phyloP scores from a whole-genome alignment of 495 filamentous ascomycete genomes.

The Daldinia childiae region DNA sequence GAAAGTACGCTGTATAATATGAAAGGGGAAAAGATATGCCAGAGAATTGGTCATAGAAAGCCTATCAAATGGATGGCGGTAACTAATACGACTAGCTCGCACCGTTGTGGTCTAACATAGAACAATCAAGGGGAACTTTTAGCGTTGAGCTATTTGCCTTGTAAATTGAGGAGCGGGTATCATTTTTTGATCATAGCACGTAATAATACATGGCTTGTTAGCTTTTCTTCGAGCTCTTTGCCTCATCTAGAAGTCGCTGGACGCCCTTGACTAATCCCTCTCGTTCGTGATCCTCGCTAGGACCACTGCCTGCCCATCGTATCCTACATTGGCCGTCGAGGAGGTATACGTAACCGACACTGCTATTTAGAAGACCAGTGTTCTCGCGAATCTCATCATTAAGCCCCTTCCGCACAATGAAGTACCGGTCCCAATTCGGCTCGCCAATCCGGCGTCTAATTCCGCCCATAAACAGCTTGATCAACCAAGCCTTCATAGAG shows the following conservation, averaged over 20 bases:
- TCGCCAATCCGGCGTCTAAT: slow-evolving; percentile 65
- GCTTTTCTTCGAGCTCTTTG: slow-evolving; percentile 34
- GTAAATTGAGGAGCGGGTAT: slow-evolving; percentile 32
- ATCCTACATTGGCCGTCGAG: slow-evolving; percentile 88
- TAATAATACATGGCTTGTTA: slow-evolving; percentile 21
- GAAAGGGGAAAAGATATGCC: slow-evolving; percentile 8
- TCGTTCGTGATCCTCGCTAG: slow-evolving; percentile 72
- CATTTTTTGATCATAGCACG: slow-evolving; percentile 25
- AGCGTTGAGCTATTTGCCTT: neutral
- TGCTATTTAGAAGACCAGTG: slow-evolving; percentile 84
- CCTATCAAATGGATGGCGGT: slow-evolving; percentile 6
- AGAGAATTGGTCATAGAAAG: slow-evolving; percentile 16
- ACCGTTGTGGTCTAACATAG: slow-evolving; percentile 4
- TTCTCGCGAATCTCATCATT: slow-evolving; percentile 75
- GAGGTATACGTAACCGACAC: slow-evolving; percentile 94
- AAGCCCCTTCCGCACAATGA: slow-evolving; percentile 82
- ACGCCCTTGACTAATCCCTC: slow-evolving; percentile 75
- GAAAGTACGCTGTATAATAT: slow-evolving; percentile 35
- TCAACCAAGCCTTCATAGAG: slow-evolving; percentile 73
- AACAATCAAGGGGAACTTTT: neutral
- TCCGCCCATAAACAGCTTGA: slow-evolving; percentile 72
- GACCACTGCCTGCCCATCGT: slow-evolving; percentile 93
- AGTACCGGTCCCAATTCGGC: slow-evolving; percentile 77
- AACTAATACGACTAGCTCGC: slow-evolving; percentile 17
- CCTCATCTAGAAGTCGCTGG: slow-evolving; percentile 72